phyloP scores from a whole-genome alignment of 495 filamentous ascomycete genomes.

The Trichoderma erinaceum region DNA sequence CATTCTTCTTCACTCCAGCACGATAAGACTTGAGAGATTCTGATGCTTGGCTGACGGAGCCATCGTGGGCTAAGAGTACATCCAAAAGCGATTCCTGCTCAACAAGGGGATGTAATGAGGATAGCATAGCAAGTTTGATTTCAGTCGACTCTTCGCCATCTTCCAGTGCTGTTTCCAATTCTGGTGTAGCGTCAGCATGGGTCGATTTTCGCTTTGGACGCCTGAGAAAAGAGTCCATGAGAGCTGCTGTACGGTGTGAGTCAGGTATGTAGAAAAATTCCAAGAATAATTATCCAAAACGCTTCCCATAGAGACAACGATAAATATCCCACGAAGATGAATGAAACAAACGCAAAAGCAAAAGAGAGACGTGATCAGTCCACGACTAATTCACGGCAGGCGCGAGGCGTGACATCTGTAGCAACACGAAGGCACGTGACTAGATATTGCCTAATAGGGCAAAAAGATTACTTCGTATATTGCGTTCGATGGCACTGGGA shows the following conservation, averaged over 20 bases:
- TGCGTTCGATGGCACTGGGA: not conserved
- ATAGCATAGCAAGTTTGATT: conserved; percentile 75
- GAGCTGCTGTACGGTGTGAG: conserved; percentile 12
- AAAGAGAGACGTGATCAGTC: not conserved
- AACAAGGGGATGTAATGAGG: conserved; percentile 62
- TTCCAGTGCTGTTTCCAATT: conserved; percentile 11
- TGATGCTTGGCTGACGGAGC: conserved; percentile 62
- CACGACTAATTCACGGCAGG: not conserved
- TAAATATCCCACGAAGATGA: not conserved
- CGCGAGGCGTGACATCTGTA: conserved; percentile 2
- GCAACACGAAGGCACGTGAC: conserved; percentile 10
- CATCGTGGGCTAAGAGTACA: conserved; percentile 66
- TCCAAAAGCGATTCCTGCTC: conserved; percentile 68
- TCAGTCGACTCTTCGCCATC: conserved; percentile 69
- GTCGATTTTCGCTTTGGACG: conserved; percentile 37
- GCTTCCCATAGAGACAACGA: not conserved
- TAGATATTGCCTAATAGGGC: not conserved
- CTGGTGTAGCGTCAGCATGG: conserved; percentile 11
- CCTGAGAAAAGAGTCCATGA: conserved; percentile 44
- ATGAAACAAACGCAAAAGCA: not conserved
- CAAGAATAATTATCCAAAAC: not conserved
- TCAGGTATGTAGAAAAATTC: conserved; percentile 7
- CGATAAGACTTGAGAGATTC: conserved; percentile 38
- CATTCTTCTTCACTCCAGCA: conserved; percentile 29
- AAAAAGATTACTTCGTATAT: not conserved